Base-by-base conservation (phyloP, 2,329 filamentous ascomycete genomes). In the Geosmithia putterillii region DNA sequence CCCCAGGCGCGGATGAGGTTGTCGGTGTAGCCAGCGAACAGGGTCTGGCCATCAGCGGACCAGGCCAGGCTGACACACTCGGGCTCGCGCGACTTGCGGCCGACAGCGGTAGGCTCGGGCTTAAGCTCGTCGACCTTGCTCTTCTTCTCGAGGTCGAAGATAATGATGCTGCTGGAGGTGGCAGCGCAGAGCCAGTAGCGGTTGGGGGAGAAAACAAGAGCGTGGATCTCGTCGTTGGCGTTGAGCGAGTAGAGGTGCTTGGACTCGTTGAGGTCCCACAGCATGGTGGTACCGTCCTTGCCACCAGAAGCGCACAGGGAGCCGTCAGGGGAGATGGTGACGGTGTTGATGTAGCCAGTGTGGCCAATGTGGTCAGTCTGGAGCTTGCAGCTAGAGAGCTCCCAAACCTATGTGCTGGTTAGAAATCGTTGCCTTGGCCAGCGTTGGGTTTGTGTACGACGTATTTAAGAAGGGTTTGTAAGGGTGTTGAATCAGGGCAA, bases 121-220 rank as follows among this genome's bases (percentile, higher is more conserved):
- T 94, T 95, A 70, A 98, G 83, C 82, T 96, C 92, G 62, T 96
- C 90, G 65, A 96, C 90, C 85, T 95, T 96, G 84, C 83, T 94
- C 89, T 98, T 98, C 89, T 98, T 98, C 87, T 98, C 92, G 58
- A 98, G 82, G 66, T 98, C 92, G 76, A 98, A 98, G 80, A 98
- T 96, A 81, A 95, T 95, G 81, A 98, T 96, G 80, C 81, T 88
- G 74, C 80, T 86, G 65, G 87, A 79, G 52, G 92, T 98, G 66
- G 92, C 92, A 65, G 92, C 92, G 81, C 92, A 98, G 59, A 98
- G 83, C 92, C 92, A 98, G 87, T 98, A 98, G 71, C 92, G 85
- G 87, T 98, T 98, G 66, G 92, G 92, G 54, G 92, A 96, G 86
- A 98, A 98, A 71, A 96, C 92, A 57, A 98, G 90, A 58, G 92